These are phyloP conservation scores for Rosa rugosa DNA, from an alignment of 306 rosid genomes.

Conservation along the genomic window DNA sequence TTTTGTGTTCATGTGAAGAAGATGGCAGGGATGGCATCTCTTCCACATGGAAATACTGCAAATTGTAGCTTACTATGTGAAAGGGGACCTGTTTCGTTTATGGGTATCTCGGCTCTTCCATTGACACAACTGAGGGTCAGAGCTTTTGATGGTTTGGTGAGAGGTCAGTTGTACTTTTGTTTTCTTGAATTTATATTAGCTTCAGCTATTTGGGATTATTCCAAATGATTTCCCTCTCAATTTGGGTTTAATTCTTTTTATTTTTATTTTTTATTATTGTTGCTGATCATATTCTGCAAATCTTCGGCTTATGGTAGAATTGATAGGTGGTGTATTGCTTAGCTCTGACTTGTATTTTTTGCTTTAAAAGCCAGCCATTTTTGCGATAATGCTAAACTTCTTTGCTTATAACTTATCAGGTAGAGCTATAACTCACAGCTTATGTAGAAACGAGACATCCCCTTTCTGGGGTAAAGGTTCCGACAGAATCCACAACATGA, in stretches of 20 bases:
- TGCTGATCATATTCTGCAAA: too few relatives aligned
- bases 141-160: slow-evolving; percentile 33
- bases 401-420: slow-evolving; percentile 35
- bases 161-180: slow-evolving; percentile 44
- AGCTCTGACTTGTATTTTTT: slow-evolving; percentile 15
- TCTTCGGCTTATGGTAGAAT: not conserved
- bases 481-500: slow-evolving; percentile 7
- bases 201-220: not conserved
- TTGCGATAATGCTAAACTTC: not conserved
- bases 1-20: slow-evolving; percentile 16
- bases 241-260: too few relatives aligned
- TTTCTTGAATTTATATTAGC: slow-evolving; percentile 10
- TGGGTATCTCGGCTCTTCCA: slow-evolving; percentile 51
- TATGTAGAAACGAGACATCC: slow-evolving; percentile 32
- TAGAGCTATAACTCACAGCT: slow-evolving; percentile 32
- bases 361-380: slow-evolving; percentile 2
- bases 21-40: slow-evolving; percentile 47
- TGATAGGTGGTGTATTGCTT: not conserved
- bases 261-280: too few relatives aligned
- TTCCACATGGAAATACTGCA: slow-evolving; percentile 34
- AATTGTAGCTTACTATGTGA: slow-evolving; percentile 39
- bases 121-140: slow-evolving; percentile 29
- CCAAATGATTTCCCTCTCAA: not conserved
- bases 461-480: slow-evolving; percentile 36
- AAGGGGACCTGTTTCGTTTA: slow-evolving; percentile 31